A percentile compares a stretch with the other conserved stretches of the same genome.
These are phyloP conservation scores for Austroboletus olivaceoglutinosus DNA, from an alignment of 1,284 basidiomycete genomes.

Conservation along the genomic window DNA sequence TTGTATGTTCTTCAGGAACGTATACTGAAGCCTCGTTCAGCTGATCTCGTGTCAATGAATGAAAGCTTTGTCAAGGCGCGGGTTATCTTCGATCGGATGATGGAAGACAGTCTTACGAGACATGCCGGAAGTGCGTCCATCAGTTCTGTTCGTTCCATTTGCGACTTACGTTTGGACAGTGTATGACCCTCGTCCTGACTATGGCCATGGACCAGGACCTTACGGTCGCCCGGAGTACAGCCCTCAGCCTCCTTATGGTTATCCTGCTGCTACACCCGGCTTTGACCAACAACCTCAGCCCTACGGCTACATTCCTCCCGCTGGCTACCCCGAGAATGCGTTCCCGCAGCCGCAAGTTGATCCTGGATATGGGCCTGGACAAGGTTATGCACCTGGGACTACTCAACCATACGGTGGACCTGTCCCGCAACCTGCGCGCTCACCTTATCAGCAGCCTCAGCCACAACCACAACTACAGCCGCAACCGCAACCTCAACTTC, in stretches of 20 bases:
- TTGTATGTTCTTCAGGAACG: not conserved
- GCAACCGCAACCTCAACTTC: constrained; percentile 20
- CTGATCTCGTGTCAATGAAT: constrained; percentile 86
- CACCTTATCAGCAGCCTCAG: constrained; percentile 29
- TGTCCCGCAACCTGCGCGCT: constrained; percentile 29
- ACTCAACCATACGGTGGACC: constrained; percentile 33
- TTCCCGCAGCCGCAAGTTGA: constrained; percentile 33
- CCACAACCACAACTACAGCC: constrained; percentile 18
- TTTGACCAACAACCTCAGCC: constrained; percentile 44
- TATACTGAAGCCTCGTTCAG: constrained; percentile 37
- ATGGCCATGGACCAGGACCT: constrained; percentile 18
- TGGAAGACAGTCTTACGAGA: constrained; percentile 83
- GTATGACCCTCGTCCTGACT: constrained; percentile 30
- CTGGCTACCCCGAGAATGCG: constrained; percentile 35
- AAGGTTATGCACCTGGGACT: constrained; percentile 21
- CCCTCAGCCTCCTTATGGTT: constrained; percentile 39
- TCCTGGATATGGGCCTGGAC: constrained; percentile 37
- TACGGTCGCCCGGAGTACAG: constrained; percentile 31
- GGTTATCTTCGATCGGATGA: constrained; percentile 84
- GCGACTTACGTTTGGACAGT: constrained; percentile 17
- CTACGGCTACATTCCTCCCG: constrained; percentile 40
- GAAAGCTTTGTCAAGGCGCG: constrained; percentile 84
- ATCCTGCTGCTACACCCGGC: constrained; percentile 35
- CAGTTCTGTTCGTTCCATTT: constrained; percentile 5
- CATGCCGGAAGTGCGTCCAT: constrained; percentile 56